Evolutionary conservation across 768 basidiomycete genomes (phyloP), one percentile per base, ranked within the genome.

Genomic region (Amanita phalloides): DNA sequence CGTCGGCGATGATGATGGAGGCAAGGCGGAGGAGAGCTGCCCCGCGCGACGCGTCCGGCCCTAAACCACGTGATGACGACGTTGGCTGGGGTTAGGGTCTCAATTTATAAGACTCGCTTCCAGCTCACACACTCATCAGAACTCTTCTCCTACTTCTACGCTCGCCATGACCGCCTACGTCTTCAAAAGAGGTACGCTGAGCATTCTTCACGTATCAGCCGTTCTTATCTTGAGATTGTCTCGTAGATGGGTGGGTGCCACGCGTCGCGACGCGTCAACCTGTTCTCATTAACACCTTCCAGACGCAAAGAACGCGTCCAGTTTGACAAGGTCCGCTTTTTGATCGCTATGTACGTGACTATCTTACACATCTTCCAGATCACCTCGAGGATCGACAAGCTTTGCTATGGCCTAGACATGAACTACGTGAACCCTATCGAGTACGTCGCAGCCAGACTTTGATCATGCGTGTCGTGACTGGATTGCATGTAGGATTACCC

Each of bases 401-500:
- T 99, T 14, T 96, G 92, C 62, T 98, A 98, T 66, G 96, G 96
- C 54, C 81, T 99, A 20, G 94, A 99, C 66, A 72, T 77, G 52
- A 86, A 94, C 61, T 86, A 91, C 56, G 84, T 99, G 21, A 90
- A 96, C 59, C 88, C 96, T 3, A 87, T 96, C 35, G 94, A 96
- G 90, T 89, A 62, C 50, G 84, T 58, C 17, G 13, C 35, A 5
- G 6, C 7, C 3, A 28, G 25, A 21, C 41, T 33, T 33, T 10
- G 10, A 25, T 10, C 6, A 10, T 10, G 3, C n/a, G 41, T 13
- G 23, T 6, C n/a, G 11, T 11, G 26, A 21, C 32, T 11, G 5
- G 21, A 32, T 28, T 14, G 6, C 14, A 28, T 28, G 4, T 23
- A 94, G 90, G 61, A 81, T 93, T 21, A 80, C 90, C 6, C 89